phyloP scores from a whole-genome alignment of 2,329 filamentous ascomycete species.

The Amylocarpus encephaloides region DNA sequence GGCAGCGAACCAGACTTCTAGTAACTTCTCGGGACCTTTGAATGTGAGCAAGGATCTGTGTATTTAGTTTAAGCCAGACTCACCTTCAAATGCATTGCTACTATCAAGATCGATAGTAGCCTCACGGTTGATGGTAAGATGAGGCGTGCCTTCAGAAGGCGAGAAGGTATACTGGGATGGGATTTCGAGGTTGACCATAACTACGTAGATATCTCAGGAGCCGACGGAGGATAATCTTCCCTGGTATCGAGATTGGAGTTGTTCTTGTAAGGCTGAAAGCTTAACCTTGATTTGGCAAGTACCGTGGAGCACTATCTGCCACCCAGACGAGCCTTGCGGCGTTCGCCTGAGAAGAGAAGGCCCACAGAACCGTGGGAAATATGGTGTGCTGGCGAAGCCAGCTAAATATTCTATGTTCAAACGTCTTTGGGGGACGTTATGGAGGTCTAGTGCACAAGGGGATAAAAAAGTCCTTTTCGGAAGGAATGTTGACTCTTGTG shows the following conservation, averaged over 20 bases:
- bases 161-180: conserved; percentile 78
- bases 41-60: conserved; percentile 23
- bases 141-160: conserved; percentile 74
- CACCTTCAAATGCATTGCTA: conserved; percentile 91
- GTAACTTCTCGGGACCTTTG: conserved; percentile 84
- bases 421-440: conserved; percentile 74
- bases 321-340: conserved; percentile 93
- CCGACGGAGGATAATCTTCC: neutral
- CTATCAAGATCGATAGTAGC: conserved; percentile 90
- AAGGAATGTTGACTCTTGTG: conserved; percentile 77
- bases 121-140: conserved; percentile 94
- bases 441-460: conserved; percentile 81
- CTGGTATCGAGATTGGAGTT: neutral
- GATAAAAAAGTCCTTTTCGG: conserved; percentile 73
- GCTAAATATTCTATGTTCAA: conserved; percentile 53
- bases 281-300: conserved; percentile 33
- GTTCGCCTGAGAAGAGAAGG: conserved; percentile 95
- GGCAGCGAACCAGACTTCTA: conserved; percentile 96
- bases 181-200: conserved; percentile 81
- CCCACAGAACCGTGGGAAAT: conserved; percentile 67
- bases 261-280: conserved; percentile 8
- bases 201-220: conserved; percentile 34
- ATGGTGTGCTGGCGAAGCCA: conserved; percentile 79
- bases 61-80: conserved; percentile 16
- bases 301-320: conserved; percentile 94